These are phyloP conservation scores for Solanum peruvianum DNA, from an alignment of 257 asterid genomes.

Conservation along the genomic window DNA sequence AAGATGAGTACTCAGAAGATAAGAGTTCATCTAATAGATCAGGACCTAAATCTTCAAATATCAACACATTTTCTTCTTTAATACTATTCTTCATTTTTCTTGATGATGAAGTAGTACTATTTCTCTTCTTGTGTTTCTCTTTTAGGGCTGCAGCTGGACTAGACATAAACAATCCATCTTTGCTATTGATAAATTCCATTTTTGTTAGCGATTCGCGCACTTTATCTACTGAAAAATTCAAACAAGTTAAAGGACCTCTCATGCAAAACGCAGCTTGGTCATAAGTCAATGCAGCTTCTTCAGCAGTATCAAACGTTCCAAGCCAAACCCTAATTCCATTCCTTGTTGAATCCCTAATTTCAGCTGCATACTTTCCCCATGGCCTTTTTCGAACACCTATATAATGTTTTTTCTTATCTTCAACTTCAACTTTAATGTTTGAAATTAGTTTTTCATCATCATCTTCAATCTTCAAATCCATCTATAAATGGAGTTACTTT, in stretches of 20 bases:
- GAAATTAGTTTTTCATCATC: background rate
- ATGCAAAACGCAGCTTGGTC: slow-evolving; percentile 7
- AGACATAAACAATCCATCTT: background rate
- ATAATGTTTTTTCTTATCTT: background rate
- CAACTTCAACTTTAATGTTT: background rate
- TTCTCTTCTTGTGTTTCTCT: slow-evolving; percentile 6
- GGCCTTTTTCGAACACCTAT: slow-evolving; percentile 9
- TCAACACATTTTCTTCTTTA: background rate
- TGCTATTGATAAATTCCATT: background rate
- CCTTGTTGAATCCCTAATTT: slow-evolving; percentile 5
- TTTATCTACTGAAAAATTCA: background rate
- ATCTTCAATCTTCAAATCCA: background rate
- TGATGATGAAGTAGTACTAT: background rate
- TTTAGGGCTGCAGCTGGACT: background rate
- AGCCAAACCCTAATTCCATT: slow-evolving; percentile 9
- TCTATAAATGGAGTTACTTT: background rate
- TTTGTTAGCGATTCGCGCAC: background rate
- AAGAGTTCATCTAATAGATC: slow-evolving; percentile 4
- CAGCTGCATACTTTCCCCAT: slow-evolving; percentile 10
- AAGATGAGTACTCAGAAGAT: background rate
- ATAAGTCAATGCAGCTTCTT: slow-evolving; percentile 9
- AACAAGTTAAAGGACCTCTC: background rate
- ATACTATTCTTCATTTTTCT: background rate
- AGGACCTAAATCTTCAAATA: slow-evolving; percentile 5
- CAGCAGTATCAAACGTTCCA: slow-evolving; percentile 1